Evolutionary conservation across 169 alveolate species (phyloP).

Genomic region (Plasmodium reichenowi): DNA sequence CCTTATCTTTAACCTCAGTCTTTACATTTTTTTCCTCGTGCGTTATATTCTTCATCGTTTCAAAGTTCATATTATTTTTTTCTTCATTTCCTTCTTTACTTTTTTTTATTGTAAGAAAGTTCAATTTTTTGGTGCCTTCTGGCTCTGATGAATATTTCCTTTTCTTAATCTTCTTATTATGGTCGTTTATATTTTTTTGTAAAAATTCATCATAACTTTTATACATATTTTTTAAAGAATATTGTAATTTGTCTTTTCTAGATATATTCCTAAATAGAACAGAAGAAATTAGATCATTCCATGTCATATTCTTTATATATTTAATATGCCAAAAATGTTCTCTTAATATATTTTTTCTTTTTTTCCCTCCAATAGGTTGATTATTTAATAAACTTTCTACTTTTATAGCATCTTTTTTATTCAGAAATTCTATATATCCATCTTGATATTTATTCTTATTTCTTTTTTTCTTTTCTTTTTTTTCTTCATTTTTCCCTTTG

Average conservation of each 20-base stretch:
- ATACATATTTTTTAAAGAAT: slow-evolving; percentile 49
- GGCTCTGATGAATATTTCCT: not conserved
- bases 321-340: slow-evolving; percentile 94
- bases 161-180: not conserved
- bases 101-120: not conserved
- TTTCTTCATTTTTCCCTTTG: slow-evolving; percentile 11
- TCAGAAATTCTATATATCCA: slow-evolving; percentile 94
- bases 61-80: not conserved
- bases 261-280: slow-evolving; percentile 39
- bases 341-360: slow-evolving; percentile 89
- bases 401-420: slow-evolving; percentile 91
- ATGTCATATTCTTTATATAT: slow-evolving; percentile 92
- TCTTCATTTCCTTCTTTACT: not conserved
- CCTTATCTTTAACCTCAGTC: not conserved
- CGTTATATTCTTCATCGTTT: not conserved
- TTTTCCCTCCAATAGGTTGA: slow-evolving; percentile 92
- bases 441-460: slow-evolving; percentile 83
- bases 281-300: slow-evolving; percentile 82
- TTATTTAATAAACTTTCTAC: slow-evolving; percentile 91
- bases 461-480: slow-evolving; percentile 25
- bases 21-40: not conserved
- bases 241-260: slow-evolving; percentile 28
- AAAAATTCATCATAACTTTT: slow-evolving; percentile 47
- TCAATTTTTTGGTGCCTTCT: not conserved
- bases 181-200: not conserved